Evolutionary conservation across 1,284 basidiomycete genomes (phyloP).

Genomic region (Singerocomus inundabilis): DNA sequence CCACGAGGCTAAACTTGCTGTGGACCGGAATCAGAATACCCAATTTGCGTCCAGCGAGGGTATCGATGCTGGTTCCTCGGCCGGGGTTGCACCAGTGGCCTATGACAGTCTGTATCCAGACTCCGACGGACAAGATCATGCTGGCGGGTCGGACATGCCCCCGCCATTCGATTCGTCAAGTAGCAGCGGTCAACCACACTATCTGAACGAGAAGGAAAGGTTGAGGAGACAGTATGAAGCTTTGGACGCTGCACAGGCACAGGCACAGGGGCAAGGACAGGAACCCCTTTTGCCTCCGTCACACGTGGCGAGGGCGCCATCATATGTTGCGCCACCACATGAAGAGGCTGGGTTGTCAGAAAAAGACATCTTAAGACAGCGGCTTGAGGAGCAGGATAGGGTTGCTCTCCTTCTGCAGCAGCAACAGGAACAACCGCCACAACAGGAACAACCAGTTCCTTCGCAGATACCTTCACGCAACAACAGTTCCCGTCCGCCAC

Average conservation of each 20-base stretch:
- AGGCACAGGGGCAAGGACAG: conserved; percentile 5
- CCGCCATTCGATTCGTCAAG: conserved; percentile 47
- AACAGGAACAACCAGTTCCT: conserved; percentile 8
- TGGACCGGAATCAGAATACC: conserved; percentile 49
- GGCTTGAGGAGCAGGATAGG: conserved; percentile 46
- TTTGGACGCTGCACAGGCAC: conserved; percentile 50
- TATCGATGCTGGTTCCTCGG: conserved; percentile 17
- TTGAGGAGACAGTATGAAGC: conserved; percentile 54
- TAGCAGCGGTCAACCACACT: conserved; percentile 33
- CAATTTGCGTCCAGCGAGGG: conserved; percentile 32
- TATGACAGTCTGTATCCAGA: conserved; percentile 59
- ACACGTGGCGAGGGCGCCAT: conserved; percentile 19
- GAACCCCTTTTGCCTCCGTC: conserved; percentile 26
- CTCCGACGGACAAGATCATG: conserved; percentile 22
- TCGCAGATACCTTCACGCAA: conserved; percentile 30
- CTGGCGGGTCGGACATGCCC: conserved; percentile 36
- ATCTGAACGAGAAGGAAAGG: conserved; percentile 35
- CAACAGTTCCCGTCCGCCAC: conserved; percentile 23
- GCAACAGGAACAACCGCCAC: conserved; percentile 2
- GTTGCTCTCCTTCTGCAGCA: conserved; percentile 24
- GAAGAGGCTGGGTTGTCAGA: conserved; percentile 41
- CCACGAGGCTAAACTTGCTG: conserved; percentile 67
- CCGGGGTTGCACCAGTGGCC: conserved; percentile 39
- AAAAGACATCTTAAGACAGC: conserved; percentile 52
- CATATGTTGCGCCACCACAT: conserved; percentile 16